Evolutionary conservation across 1,284 basidiomycete species (phyloP).

Genomic region (Mycena sp.): DNA sequence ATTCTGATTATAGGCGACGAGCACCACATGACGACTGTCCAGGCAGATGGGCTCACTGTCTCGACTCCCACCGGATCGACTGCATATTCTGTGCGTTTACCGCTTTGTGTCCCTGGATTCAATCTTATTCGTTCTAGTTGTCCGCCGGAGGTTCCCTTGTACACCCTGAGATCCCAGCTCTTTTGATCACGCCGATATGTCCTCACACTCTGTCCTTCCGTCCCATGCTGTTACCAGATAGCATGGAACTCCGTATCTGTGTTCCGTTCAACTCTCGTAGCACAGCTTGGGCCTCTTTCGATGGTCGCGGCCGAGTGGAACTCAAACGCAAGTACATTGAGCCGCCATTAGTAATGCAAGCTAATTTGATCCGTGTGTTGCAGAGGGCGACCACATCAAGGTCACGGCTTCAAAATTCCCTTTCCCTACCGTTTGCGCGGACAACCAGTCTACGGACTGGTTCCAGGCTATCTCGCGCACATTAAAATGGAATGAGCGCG

Average conservation of each 20-base stretch:
- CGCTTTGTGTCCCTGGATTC: neutral
- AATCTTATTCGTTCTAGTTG: conserved; percentile 58
- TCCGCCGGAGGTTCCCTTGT: conserved; percentile 98
- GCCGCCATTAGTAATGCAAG: conserved; percentile 1
- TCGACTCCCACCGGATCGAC: conserved; percentile 98
- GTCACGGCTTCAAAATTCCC: conserved; percentile 98
- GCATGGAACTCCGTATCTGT: conserved; percentile 97
- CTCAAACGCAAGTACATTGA: conserved; percentile 78
- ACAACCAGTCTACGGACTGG: conserved; percentile 98
- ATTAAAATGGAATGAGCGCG: conserved; percentile 97
- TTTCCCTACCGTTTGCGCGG: conserved; percentile 98
- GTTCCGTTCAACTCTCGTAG: conserved; percentile 98
- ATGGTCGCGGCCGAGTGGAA: conserved; percentile 96
- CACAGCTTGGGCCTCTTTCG: conserved; percentile 99
- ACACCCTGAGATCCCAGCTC: conserved; percentile 96
- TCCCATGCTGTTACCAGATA: conserved; percentile 98
- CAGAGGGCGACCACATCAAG: conserved; percentile 99
- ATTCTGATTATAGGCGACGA: conserved; percentile 82
- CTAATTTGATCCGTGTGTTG: conserved; percentile 11
- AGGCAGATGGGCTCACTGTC: conserved; percentile 96
- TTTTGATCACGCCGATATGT: conserved; percentile 97
- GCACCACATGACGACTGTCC: conserved; percentile 99
- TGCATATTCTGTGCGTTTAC: conserved; percentile 86
- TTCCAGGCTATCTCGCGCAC: conserved; percentile 97
- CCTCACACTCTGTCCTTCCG: conserved; percentile 99